phyloP scores from a whole-genome alignment of 169 alveolate genomes.

The Cystoisospora suis region DNA sequence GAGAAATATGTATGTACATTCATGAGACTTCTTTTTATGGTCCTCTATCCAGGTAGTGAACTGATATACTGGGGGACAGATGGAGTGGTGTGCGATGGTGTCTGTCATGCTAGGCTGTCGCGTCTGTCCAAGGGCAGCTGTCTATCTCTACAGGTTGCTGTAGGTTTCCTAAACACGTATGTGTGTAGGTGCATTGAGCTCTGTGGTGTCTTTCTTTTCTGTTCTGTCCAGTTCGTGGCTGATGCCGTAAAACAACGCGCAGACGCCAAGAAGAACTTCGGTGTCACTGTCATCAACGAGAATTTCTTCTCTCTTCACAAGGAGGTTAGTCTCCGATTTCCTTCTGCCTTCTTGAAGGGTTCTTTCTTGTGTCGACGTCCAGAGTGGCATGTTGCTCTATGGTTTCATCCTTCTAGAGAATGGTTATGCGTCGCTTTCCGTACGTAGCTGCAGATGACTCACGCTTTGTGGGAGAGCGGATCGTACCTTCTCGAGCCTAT shows the following conservation, averaged over 20 bases:
- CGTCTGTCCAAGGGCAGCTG: too few relatives aligned
- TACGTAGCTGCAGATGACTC: not conserved
- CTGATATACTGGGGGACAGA: too few relatives aligned
- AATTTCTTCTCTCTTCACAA: slow-evolving; percentile 42
- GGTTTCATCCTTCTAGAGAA: not conserved
- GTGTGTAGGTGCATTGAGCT: too few relatives aligned
- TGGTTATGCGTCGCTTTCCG: not conserved
- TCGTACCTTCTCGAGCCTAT: too few relatives aligned
- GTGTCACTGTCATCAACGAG: slow-evolving; percentile 78
- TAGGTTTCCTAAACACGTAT: too few relatives aligned
- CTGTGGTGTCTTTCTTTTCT: not conserved
- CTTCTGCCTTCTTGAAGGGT: not conserved
- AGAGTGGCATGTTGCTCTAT: not conserved
- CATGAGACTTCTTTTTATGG: too few relatives aligned
- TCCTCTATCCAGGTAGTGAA: too few relatives aligned
- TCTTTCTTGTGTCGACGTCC: not conserved
- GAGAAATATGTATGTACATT: too few relatives aligned
- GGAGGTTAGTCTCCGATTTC: slow-evolving; percentile 24
- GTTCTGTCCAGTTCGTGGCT: slow-evolving; percentile 78
- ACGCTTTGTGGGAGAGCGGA: not conserved
- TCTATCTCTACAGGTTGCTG: too few relatives aligned
- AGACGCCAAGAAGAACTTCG: slow-evolving; percentile 82
- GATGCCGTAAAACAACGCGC: slow-evolving; percentile 86
- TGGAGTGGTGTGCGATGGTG: too few relatives aligned
- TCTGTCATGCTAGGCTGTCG: too few relatives aligned